phyloP scores from a whole-genome alignment of 495 filamentous ascomycete species.

The Xeromyces bisporus region DNA sequence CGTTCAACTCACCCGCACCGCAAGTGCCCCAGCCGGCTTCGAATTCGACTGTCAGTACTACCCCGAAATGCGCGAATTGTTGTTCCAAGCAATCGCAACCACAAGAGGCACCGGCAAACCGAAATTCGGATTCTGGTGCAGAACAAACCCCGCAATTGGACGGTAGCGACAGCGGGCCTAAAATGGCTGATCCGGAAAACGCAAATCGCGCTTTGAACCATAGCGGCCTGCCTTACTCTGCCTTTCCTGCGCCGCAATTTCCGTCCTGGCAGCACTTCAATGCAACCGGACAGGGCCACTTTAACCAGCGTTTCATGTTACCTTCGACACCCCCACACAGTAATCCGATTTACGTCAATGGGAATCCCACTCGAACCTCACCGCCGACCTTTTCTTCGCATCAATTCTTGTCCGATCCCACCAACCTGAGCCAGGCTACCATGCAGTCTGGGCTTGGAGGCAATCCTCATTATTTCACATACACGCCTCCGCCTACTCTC shows the following conservation, averaged over 20 bases:
- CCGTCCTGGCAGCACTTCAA: slow-evolving; percentile 13
- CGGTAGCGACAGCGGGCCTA: slow-evolving; percentile 1
- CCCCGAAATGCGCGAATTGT: slow-evolving; percentile 9
- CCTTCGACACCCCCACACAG: slow-evolving; percentile 4
- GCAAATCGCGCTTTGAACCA: slow-evolving; percentile 5
- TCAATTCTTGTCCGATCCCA: slow-evolving; percentile 4
- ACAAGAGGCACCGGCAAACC: slow-evolving; percentile 3
- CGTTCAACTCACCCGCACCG: background rate
- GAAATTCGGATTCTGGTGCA: slow-evolving; percentile 18
- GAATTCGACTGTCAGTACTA: slow-evolving; percentile 1
- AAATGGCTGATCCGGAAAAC: background rate
- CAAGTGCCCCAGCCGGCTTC: background rate
- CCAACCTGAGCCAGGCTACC: slow-evolving; percentile 7
- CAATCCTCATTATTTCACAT: slow-evolving; percentile 4
- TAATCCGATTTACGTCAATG: slow-evolving; percentile 5
- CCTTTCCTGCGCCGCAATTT: slow-evolving; percentile 7
- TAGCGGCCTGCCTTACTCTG: slow-evolving; percentile 7
- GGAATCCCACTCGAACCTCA: slow-evolving; percentile 4
- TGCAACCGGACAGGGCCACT: slow-evolving; percentile 4
- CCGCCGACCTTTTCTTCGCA: slow-evolving; percentile 7
- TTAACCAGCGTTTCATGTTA: slow-evolving; percentile 8
- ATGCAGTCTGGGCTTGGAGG: slow-evolving; percentile 6
- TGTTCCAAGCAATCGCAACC: slow-evolving; percentile 15
- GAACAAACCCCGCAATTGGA: slow-evolving; percentile 3
- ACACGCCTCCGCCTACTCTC: slow-evolving; percentile 2